phyloP scores from a whole-genome alignment of 768 basidiomycete genomes.

The Exsudoporus frostii region DNA sequence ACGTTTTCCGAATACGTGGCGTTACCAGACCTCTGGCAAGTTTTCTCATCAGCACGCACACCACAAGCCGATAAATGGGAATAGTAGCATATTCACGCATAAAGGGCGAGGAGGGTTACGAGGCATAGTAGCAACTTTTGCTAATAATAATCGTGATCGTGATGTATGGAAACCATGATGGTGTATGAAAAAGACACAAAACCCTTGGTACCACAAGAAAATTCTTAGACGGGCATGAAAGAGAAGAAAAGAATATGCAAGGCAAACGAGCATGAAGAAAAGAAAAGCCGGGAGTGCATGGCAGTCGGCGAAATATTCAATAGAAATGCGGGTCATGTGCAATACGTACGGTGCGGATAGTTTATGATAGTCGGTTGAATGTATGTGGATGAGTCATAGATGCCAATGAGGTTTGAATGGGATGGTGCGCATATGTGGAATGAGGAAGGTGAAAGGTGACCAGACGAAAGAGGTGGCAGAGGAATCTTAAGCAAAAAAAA shows the following conservation, averaged over 20 bases:
- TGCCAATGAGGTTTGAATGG: conserved; percentile 14
- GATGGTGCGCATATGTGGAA: conserved; percentile 5
- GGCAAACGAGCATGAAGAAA: background rate
- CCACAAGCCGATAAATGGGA: background rate
- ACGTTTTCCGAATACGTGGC: background rate
- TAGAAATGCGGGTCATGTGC: conserved; percentile 32
- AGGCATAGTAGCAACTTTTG: conserved; percentile 14
- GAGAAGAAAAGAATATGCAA: conserved; percentile 2
- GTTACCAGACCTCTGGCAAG: background rate
- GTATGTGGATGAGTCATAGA: conserved; percentile 25
- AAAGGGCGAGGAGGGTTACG: conserved; percentile 14
- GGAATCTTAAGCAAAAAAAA: conserved; percentile 28
- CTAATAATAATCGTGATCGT: conserved; percentile 23
- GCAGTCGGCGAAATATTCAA: conserved; percentile 12
- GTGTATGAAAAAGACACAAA: conserved; percentile 15
- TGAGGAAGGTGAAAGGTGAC: conserved; percentile 11
- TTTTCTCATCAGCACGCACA: background rate
- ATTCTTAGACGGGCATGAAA: background rate
- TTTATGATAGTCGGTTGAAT: conserved; percentile 21
- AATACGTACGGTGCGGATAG: conserved; percentile 26
- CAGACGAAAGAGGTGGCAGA: conserved; percentile 3
- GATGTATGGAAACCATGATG: conserved; percentile 11
- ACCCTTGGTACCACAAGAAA: conserved; percentile 18
- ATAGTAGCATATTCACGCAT: conserved; percentile 15
- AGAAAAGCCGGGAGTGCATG: background rate